These are phyloP conservation scores for Aphanomyces stellatus DNA, from an alignment of 352 stramenopile genomes.

Conservation along the genomic window DNA sequence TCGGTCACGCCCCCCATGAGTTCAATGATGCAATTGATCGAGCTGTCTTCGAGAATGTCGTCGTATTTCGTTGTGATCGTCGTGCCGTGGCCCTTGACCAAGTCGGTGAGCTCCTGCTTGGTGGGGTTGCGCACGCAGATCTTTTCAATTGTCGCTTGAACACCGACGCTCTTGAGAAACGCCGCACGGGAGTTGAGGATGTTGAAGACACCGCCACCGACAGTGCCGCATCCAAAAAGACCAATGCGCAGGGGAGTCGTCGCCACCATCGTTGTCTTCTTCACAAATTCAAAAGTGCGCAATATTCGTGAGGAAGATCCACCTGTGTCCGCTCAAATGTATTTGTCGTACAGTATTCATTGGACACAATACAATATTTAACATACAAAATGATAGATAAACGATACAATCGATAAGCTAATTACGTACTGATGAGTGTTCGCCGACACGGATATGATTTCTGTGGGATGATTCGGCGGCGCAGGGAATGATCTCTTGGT, in stretches of 20 bases:
- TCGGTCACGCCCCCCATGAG: conserved; percentile 94
- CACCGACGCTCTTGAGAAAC: conserved; percentile 48
- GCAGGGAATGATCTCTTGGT: too few species aligned
- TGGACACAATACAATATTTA: neutral
- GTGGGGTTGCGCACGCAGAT: conserved; percentile 78
- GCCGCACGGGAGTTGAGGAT: conserved; percentile 60
- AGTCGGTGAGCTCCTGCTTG: conserved; percentile 62
- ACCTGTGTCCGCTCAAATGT: neutral
- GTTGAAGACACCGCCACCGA: conserved; percentile 83
- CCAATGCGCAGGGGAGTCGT: conserved; percentile 36
- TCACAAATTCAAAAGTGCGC: conserved; percentile 9
- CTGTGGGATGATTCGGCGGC: too few species aligned
- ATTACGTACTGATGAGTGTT: too few species aligned
- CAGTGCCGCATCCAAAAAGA: conserved; percentile 84
- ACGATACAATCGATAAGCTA: too few species aligned
- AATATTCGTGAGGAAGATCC: neutral
- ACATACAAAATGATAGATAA: too few species aligned
- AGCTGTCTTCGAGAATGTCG: conserved; percentile 86
- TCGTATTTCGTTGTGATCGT: conserved; percentile 56
- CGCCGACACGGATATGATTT: too few species aligned
- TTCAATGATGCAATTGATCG: conserved; percentile 95
- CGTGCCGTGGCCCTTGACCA: conserved; percentile 34
- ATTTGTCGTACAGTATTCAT: too few species aligned
- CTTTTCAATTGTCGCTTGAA: conserved; percentile 73
- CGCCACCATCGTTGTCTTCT: neutral